Evolutionary conservation across 441 rosid genomes (phyloP), one percentile per base, ranked within the genome.

Genomic region (Brassica hybrid): DNA sequence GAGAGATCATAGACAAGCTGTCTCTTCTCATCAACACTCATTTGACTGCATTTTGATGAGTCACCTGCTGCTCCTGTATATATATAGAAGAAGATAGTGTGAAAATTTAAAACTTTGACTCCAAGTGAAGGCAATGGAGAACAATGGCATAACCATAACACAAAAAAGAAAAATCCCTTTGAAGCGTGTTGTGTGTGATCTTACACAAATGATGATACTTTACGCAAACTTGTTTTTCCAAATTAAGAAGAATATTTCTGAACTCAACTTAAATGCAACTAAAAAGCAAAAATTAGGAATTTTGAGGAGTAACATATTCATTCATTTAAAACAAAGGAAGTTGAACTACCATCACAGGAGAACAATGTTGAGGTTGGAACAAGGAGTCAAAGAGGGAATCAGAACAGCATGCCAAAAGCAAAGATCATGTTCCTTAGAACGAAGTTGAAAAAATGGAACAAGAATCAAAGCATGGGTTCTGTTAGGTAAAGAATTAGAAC

Each of bases 1-100:
- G 98, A 89, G 30, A 96, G 76, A 62, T 86, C 87, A 74, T 96
- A 88, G 57, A 96, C 97, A 58, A 94, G 88, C 75, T 89, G 91
- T 76, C 98, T 89, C 84, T 91, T 96, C 84, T 96, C 94, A 19
- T 91, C 91, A 84, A 96, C 83, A 76, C 88, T 92, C 86, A 88
- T 77, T 78, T 88, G 88, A 79, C 84, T 82, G 87, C 89, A 86
- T 81, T 88, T 92, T 50, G 92, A 82, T 59, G 90, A 88, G 80
- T 88, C 91, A 70, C 80, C 85, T 36, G 71, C 84, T 81, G 72
- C 74, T 81, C 90, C 98, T 56, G 58, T 0, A 50, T 50, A 50
- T 6, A 38, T 10, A 54, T 16, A 54, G 19, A 52, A 6, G 57
- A 14, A 16, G 7, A 52, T 5, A 63, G 19, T 14, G 57, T 48